phyloP scores from a whole-genome alignment of 2,329 filamentous ascomycete species.

The Torrubiellomyces zombiae region DNA sequence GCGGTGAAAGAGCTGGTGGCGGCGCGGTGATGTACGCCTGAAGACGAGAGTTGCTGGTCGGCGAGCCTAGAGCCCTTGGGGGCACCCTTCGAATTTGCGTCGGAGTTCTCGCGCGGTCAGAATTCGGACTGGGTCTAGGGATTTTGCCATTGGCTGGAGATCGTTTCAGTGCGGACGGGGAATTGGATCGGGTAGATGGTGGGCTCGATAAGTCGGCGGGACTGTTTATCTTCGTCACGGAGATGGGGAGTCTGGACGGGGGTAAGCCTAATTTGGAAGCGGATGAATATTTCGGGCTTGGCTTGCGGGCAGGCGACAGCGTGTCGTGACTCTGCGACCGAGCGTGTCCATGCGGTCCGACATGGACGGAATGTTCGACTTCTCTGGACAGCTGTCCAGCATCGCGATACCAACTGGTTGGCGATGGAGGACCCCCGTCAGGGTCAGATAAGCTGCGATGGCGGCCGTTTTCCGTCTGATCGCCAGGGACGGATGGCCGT shows the following conservation, averaged over 20 bases:
- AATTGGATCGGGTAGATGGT: slow-evolving; percentile 37
- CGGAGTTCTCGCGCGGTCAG: slow-evolving; percentile 26
- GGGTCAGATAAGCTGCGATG: slow-evolving; percentile 39
- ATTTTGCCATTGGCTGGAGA: slow-evolving; percentile 23
- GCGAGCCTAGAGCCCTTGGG: slow-evolving; percentile 24
- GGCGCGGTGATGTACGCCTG: slow-evolving; percentile 60
- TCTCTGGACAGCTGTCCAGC: slow-evolving; percentile 11
- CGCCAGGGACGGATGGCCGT: slow-evolving; percentile 56
- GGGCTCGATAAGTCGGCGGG: slow-evolving; percentile 30
- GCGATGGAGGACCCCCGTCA: slow-evolving; percentile 43
- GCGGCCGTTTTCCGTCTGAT: slow-evolving; percentile 34
- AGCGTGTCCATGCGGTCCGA: slow-evolving; percentile 17
- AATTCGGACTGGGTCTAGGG: slow-evolving; percentile 19
- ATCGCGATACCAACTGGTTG: slow-evolving; percentile 47
- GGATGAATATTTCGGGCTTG: slow-evolving; percentile 11
- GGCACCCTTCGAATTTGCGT: slow-evolving; percentile 23
- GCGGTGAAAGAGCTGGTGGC: slow-evolving; percentile 57
- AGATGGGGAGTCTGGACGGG: slow-evolving; percentile 28
- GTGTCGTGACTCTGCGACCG: slow-evolving; percentile 47
- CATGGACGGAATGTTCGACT: slow-evolving; percentile 8
- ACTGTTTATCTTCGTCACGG: slow-evolving; percentile 25
- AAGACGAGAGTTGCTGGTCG: slow-evolving; percentile 40
- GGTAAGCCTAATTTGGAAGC: too few species aligned
- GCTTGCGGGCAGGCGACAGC: slow-evolving; percentile 17
- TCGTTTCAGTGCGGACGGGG: slow-evolving; percentile 30